phyloP scores from a whole-genome alignment of 805 yeast species.

The Lipomyces lipofer region DNA sequence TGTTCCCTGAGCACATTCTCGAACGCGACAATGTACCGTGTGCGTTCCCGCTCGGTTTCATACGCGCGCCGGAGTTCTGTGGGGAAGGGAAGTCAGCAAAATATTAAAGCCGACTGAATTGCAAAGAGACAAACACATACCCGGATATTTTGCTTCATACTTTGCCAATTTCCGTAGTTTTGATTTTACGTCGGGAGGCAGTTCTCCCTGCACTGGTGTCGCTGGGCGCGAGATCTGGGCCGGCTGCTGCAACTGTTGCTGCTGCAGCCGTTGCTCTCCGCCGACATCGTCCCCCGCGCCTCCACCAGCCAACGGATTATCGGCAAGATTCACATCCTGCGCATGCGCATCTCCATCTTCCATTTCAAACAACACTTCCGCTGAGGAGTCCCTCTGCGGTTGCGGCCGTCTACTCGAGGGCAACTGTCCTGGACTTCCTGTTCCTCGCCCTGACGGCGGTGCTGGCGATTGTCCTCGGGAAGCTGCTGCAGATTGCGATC shows the following conservation, averaged over 20 bases:
- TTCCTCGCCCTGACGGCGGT: constrained; percentile 52
- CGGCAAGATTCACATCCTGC: background rate
- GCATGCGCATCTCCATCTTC: background rate
- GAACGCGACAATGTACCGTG: constrained; percentile 58
- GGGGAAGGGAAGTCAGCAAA: background rate
- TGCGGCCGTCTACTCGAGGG: background rate
- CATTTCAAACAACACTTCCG: too few species aligned
- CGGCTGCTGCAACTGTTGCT: constrained; percentile 10
- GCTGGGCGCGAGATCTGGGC: constrained; percentile 9
- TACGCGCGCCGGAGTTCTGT: constrained; percentile 69
- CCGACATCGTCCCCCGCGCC: too few species aligned
- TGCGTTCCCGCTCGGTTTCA: constrained; percentile 71
- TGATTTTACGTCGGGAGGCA: constrained; percentile 59
- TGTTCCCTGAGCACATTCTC: constrained; percentile 72
- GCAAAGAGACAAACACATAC: constrained; percentile 34
- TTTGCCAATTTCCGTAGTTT: constrained; percentile 75
- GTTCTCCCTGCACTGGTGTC: constrained; percentile 35
- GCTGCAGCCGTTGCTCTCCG: constrained; percentile 8
- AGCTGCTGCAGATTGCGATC: constrained; percentile 30
- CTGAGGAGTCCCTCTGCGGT: background rate
- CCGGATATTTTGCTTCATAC: constrained; percentile 89
- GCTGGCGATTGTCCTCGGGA: constrained; percentile 51
- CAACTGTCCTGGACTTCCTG: constrained; percentile 34
- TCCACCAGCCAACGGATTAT: background rate
- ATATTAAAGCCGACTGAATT: too few species aligned